A percentile compares a stretch with the other conserved stretches of the same genome.
phyloP scores from a whole-genome alignment of 2,329 filamentous ascomycete genomes.

The Xylariaceae sp. region DNA sequence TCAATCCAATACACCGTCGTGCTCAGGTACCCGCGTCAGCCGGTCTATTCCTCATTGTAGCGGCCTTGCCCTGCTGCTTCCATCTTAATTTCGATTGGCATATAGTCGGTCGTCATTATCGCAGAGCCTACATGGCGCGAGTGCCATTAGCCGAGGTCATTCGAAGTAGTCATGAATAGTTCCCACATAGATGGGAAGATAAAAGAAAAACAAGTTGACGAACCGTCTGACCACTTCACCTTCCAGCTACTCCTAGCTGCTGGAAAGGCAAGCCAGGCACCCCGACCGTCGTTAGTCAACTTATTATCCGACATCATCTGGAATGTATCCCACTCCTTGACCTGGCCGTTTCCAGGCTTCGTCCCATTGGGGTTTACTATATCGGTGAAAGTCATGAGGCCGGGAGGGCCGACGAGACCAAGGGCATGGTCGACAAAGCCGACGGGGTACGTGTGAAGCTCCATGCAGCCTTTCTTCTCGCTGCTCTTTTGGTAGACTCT shows the following conservation, averaged over 20 bases:
- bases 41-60: slow-evolving; percentile 29
- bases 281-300: slow-evolving; percentile 33
- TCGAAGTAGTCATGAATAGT: no score
- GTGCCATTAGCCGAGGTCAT: slow-evolving; percentile 5
- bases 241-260: slow-evolving; percentile 34
- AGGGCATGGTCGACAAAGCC: slow-evolving; percentile 46
- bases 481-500: slow-evolving; percentile 41
- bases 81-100: slow-evolving; percentile 43
- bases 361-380: slow-evolving; percentile 41
- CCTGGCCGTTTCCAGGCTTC: slow-evolving; percentile 34
- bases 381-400: slow-evolving; percentile 42
- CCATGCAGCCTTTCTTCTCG: slow-evolving; percentile 35
- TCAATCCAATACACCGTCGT: slow-evolving; percentile 16
- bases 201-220: slow-evolving; percentile 24
- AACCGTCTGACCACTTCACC: slow-evolving; percentile 48
- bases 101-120: slow-evolving; percentile 42
- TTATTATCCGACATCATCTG: slow-evolving; percentile 33
- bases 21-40: background rate
- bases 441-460: slow-evolving; percentile 47
- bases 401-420: slow-evolving; percentile 44
- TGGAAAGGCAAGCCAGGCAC: slow-evolving; percentile 46
- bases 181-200: no score
- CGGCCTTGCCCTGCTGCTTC: slow-evolving; percentile 36
- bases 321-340: slow-evolving; percentile 46
- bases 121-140: slow-evolving; percentile 29